Evolutionary conservation across 495 filamentous ascomycete genomes (phyloP).

Genomic region (Penicillium tannophilum): DNA sequence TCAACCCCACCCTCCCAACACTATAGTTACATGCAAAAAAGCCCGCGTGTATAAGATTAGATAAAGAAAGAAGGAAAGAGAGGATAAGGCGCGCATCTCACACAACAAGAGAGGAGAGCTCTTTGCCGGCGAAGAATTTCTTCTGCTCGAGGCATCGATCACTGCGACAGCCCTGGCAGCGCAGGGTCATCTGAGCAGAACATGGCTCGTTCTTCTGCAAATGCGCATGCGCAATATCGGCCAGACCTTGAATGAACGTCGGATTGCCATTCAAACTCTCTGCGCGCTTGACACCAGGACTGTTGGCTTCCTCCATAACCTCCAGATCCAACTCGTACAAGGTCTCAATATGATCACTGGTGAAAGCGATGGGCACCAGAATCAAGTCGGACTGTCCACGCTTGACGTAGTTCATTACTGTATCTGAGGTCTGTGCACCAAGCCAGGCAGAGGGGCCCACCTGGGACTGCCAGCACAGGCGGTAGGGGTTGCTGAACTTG

Average conservation of each 20-base stretch:
- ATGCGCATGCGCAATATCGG: constrained; percentile 81
- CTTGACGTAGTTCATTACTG: constrained; percentile 85
- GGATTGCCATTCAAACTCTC: constrained; percentile 93
- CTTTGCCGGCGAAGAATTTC: constrained; percentile 76
- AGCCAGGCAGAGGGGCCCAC: constrained; percentile 96
- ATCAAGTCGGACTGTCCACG: constrained; percentile 90
- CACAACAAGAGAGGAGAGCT: constrained; percentile 35
- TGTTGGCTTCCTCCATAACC: constrained; percentile 87
- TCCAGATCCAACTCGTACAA: constrained; percentile 94
- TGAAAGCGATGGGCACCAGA: constrained; percentile 96
- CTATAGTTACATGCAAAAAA: constrained; percentile 2
- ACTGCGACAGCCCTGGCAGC: constrained; percentile 93
- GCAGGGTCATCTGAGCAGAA: constrained; percentile 82
- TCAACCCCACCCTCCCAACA: background rate
- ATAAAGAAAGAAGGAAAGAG: background rate
- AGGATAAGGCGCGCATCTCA: background rate
- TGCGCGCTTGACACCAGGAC: constrained; percentile 77
- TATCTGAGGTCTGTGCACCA: constrained; percentile 86
- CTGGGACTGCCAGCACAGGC: constrained; percentile 97
- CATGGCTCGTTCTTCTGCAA: constrained; percentile 67
- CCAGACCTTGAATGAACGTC: constrained; percentile 88
- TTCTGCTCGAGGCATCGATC: constrained; percentile 89
- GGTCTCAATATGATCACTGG: constrained; percentile 97
- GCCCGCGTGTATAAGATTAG: background rate
- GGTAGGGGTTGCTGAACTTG: constrained; percentile 82